Evolutionary conservation across 495 filamentous ascomycete genomes (phyloP).

Genomic region (Penicillium manginii): DNA sequence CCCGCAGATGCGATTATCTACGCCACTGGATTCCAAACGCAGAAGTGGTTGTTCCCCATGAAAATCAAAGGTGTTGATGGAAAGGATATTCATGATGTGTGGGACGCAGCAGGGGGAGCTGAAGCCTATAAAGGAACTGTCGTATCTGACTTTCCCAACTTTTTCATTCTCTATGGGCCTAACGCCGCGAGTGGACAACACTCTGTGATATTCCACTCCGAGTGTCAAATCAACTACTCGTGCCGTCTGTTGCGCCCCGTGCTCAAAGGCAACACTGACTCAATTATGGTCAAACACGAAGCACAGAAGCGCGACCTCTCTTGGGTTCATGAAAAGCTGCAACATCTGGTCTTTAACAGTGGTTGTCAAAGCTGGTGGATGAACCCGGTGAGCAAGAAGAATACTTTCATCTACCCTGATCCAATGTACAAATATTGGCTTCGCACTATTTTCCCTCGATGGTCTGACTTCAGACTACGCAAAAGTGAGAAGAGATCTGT

Average conservation of each 20-base stretch:
- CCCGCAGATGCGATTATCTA: constrained; percentile 56
- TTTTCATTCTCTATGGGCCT: constrained; percentile 63
- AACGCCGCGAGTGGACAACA: constrained; percentile 60
- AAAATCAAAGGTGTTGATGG: constrained; percentile 47
- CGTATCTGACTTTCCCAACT: constrained; percentile 63
- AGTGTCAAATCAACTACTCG: constrained; percentile 54
- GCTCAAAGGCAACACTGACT: constrained; percentile 23
- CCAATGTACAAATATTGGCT: constrained; percentile 22
- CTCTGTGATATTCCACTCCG: constrained; percentile 55
- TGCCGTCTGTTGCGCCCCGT: constrained; percentile 32
- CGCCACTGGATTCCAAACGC: constrained; percentile 52
- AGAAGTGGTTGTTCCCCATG: constrained; percentile 42
- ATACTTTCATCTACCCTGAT: constrained; percentile 21
- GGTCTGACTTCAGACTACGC: constrained; percentile 10
- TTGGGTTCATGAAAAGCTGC: constrained; percentile 16
- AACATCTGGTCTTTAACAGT: constrained; percentile 18
- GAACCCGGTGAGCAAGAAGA: constrained; percentile 15
- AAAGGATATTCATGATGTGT: constrained; percentile 49
- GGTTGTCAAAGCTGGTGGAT: constrained; percentile 22
- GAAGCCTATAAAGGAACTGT: constrained; percentile 61
- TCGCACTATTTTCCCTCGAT: constrained; percentile 15
- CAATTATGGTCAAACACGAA: constrained; percentile 42
- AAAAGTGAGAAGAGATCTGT: not conserved
- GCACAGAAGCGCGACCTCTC: constrained; percentile 39
- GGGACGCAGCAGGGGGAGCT: constrained; percentile 53